A percentile compares a stretch with the other conserved stretches of the same genome.
Conservation (phyloP, 139 green algal species). For the Coelastrella sp. region DNA sequence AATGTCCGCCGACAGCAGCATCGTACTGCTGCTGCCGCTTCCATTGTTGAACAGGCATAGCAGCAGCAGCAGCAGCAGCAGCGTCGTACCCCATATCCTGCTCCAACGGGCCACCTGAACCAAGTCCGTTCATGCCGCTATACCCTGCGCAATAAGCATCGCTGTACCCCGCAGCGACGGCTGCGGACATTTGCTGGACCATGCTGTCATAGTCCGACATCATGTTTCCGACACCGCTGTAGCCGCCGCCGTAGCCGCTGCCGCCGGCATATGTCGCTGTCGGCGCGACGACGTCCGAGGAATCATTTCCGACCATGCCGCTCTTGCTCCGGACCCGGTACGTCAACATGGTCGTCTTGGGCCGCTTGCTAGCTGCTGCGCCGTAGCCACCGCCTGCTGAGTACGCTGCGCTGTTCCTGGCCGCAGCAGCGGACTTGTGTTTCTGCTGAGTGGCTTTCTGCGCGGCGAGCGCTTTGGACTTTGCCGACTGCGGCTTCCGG, state of each 20-base stretch:
- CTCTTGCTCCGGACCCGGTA: background rate
- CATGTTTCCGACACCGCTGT: background rate
- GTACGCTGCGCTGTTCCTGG: background rate
- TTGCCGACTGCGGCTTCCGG: slow-evolving; percentile 12
- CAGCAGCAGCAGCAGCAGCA: slow-evolving; percentile 19
- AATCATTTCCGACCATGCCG: too few species aligned
- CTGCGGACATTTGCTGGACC: too few species aligned
- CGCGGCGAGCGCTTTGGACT: background rate
- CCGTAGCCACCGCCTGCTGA: background rate
- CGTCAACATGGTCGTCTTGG: background rate
- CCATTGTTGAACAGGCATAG: background rate
- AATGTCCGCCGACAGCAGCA: background rate
- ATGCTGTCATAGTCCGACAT: background rate
- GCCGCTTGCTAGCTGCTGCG: background rate
- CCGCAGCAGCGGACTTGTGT: background rate
- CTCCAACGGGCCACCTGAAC: background rate
- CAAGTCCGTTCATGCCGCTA: background rate
- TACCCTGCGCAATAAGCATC: background rate
- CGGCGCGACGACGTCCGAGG: too few species aligned
- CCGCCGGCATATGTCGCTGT: background rate
- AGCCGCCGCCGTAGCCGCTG: background rate
- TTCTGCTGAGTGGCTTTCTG: background rate
- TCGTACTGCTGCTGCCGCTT: slow-evolving; percentile 27
- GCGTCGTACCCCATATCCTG: background rate
- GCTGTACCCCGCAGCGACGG: background rate